Base-by-base conservation (phyloP, 164 flowering plant genomes). In the Dillenia turbinata region DNA sequence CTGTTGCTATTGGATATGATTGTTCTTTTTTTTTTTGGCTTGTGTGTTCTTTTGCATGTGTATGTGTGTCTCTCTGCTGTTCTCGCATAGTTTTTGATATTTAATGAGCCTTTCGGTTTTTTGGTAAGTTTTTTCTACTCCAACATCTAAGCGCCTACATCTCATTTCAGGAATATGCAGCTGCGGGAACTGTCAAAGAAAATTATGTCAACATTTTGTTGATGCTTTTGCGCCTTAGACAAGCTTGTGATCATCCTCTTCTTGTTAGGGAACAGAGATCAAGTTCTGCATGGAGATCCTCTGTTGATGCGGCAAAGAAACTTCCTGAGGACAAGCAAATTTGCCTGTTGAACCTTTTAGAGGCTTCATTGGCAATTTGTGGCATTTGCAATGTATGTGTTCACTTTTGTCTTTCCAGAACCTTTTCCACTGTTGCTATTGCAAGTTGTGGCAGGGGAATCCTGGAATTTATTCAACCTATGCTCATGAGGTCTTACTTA, bases 241-340 rank as follows among this genome's bases (percentile, higher is more conserved):
- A 95, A 75, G 98, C 99, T 67, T 95, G 99, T 79, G 96, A 90
- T 82, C 98, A 92, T 65, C 99, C 97, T 59, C 82, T 78, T 72
- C 91, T 95, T 66, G 95, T 92, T 22, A 86, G 69, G 67, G 87
- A 86, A 56, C 75, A 56, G 69, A 77, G 77, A 73, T 79, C 92
- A 56, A 73, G 64, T 69, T 78, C 91, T 47, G 67, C 72, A n/a
- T 78, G 80, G 82, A 76, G 56, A 61, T 74, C 90, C 49, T 85
- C 98, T 45, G 54, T 80, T 59, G 85, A 83, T 71, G 68, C 49
- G 64, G 99, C 94, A 17, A 90, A 78, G 78, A 87, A 83, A 63
- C 87, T 95, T 68, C 78, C 98, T 22, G 77, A 46, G 66, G 95
- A 88, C 53, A 78, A 74, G 67, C 82, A 67, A 65, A 55, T 49